phyloP scores from a whole-genome alignment of 2,329 filamentous ascomycete genomes.

The Pezizomycotina sp. region DNA sequence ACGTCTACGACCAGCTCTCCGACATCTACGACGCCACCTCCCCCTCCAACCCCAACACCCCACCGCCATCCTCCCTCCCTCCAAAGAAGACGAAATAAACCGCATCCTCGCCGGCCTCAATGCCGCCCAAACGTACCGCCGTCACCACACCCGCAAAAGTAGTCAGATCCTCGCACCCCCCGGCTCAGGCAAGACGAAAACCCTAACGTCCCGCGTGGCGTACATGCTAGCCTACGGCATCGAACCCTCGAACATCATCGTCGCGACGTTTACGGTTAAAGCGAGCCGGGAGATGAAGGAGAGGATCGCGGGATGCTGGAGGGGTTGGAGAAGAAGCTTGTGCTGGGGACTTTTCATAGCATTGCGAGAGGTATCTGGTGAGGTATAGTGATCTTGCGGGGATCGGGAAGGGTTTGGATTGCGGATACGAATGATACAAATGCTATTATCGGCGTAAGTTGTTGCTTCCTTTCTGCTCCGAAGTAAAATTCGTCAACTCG shows the following conservation, averaged over 20 bases:
- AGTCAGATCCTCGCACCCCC: conserved; percentile 40
- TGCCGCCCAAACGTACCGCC: too few relatives aligned
- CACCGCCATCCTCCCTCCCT: too few relatives aligned
- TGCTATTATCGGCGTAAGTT: conserved; percentile 48
- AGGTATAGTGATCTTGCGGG: conserved; percentile 74
- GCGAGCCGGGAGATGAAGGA: conserved; percentile 87
- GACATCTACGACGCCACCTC: conserved; percentile 63
- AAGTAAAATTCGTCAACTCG: neutral
- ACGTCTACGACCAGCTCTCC: conserved; percentile 64
- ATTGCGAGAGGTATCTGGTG: conserved; percentile 70
- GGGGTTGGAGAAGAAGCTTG: conserved; percentile 55
- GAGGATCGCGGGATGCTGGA: conserved; percentile 68
- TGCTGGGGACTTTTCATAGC: conserved; percentile 89
- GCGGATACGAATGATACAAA: conserved; percentile 69
- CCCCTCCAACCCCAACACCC: conserved; percentile 73
- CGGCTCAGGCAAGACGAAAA: conserved; percentile 81
- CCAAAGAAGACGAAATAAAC: too few relatives aligned
- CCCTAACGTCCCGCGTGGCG: conserved; percentile 77
- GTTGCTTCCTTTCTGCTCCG: neutral
- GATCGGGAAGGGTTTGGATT: conserved; percentile 67
- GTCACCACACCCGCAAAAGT: too few relatives aligned
- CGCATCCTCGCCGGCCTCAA: too few relatives aligned
- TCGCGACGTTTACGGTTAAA: conserved; percentile 95
- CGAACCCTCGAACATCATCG: conserved; percentile 73
- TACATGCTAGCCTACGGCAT: conserved; percentile 46